phyloP scores from a whole-genome alignment of 2,329 filamentous ascomycete genomes.

The Colletotrichum australisinense region DNA sequence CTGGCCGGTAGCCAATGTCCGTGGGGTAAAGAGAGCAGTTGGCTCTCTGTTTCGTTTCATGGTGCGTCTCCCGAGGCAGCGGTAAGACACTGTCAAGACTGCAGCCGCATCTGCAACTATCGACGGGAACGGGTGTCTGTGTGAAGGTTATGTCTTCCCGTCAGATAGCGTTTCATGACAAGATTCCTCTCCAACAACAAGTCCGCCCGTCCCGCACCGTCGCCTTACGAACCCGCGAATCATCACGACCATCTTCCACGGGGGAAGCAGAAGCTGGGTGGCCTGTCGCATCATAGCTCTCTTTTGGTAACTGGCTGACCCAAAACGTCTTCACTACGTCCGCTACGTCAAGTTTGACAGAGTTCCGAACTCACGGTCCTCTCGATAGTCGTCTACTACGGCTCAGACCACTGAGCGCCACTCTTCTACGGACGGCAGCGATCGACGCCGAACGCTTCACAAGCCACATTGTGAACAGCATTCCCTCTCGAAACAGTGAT shows the following conservation, averaged over 20 bases:
- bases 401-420: not conserved
- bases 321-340: constrained; percentile 1
- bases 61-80: not conserved
- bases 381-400: not conserved
- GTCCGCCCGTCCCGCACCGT: not conserved
- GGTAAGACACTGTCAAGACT: constrained; percentile 27
- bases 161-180: constrained; percentile 27
- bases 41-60: constrained; percentile 23
- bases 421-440: not conserved
- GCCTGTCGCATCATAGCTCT: constrained; percentile 13
- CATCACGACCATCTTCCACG: not conserved
- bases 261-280: not conserved
- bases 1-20: not conserved
- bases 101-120: constrained; percentile 10
- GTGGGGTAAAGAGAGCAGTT: not conserved
- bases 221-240: not conserved
- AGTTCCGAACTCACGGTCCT: not conserved
- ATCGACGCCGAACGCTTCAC: not conserved
- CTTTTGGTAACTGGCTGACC: not conserved
- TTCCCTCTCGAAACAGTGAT: not conserved
- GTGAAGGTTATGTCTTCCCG: constrained; percentile 3
- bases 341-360: not conserved
- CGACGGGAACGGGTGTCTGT: constrained; percentile 28
- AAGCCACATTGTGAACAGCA: not conserved
- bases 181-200: not conserved